Evolutionary conservation across 78 protist genomes (phyloP).

Genomic region (Dictyostelium capitatum): DNA sequence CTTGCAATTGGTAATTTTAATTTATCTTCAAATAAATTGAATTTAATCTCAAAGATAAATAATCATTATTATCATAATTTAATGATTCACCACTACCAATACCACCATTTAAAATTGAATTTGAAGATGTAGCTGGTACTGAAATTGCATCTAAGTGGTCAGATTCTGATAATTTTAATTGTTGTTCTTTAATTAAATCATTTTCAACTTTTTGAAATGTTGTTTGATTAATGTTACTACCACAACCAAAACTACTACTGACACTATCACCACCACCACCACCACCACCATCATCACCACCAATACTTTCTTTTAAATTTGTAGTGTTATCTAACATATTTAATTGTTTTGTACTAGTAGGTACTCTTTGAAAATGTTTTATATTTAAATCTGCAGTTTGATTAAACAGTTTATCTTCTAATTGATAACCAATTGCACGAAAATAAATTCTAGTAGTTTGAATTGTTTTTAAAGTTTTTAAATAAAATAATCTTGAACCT

Average conservation of each 20-base stretch:
- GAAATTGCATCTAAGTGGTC: neutral
- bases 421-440: slow-evolving; percentile 21
- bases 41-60: neutral
- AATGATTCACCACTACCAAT: too few species aligned
- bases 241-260: too few species aligned
- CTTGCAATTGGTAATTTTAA: slow-evolving; percentile 5
- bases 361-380: too few species aligned
- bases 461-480: slow-evolving; percentile 1
- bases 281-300: too few species aligned
- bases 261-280: too few species aligned
- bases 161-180: neutral
- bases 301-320: too few species aligned
- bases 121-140: neutral
- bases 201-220: slow-evolving; percentile 1
- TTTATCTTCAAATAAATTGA: neutral
- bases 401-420: neutral
- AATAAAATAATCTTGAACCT: slow-evolving; percentile 17
- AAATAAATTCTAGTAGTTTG: slow-evolving; percentile 15
- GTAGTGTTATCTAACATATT: too few species aligned
- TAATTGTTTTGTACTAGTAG: too few species aligned
- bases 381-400: too few species aligned
- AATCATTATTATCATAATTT: too few species aligned
- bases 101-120: neutral
- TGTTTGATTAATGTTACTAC: neutral
- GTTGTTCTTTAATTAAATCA: slow-evolving; percentile 16